These are phyloP conservation scores for Paraglomus brasilianum DNA, from an alignment of 192 early-diverging fungal species.

Conservation along the genomic window DNA sequence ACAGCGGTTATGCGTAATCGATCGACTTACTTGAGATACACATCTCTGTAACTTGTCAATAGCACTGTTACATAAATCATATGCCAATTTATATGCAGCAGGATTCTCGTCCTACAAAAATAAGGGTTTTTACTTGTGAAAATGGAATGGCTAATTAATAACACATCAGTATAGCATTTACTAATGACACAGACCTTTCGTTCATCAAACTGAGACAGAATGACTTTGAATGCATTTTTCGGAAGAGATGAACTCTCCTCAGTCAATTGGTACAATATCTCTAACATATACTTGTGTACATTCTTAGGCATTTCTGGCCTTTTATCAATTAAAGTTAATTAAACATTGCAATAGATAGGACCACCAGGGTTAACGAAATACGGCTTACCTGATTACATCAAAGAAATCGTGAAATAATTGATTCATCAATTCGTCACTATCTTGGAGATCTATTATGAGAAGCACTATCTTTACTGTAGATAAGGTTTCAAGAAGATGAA, in stretches of 20 bases:
- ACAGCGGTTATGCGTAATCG: no score
- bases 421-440: conserved; percentile 72
- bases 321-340: conserved; percentile 16
- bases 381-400: conserved; percentile 57
- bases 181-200: conserved; percentile 48
- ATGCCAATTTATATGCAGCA: conserved; percentile 71
- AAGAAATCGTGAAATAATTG: conserved; percentile 75
- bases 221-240: conserved; percentile 83
- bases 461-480: conserved; percentile 81
- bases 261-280: conserved; percentile 79
- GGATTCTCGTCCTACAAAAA: conserved; percentile 54
- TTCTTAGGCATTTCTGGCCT: conserved; percentile 71
- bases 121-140: neutral
- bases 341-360: conserved; percentile 1
- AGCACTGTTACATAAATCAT: conserved; percentile 73
- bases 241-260: conserved; percentile 71
- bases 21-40: conserved; percentile 66
- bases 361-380: neutral
- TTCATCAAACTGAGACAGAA: conserved; percentile 77
- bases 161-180: neutral
- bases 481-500: conserved; percentile 87
- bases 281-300: conserved; percentile 74
- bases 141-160: neutral
- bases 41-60: conserved; percentile 86
- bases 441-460: conserved; percentile 74